Base-by-base conservation (phyloP, 2,329 filamentous ascomycete species). In the Fusarium nurragi region DNA sequence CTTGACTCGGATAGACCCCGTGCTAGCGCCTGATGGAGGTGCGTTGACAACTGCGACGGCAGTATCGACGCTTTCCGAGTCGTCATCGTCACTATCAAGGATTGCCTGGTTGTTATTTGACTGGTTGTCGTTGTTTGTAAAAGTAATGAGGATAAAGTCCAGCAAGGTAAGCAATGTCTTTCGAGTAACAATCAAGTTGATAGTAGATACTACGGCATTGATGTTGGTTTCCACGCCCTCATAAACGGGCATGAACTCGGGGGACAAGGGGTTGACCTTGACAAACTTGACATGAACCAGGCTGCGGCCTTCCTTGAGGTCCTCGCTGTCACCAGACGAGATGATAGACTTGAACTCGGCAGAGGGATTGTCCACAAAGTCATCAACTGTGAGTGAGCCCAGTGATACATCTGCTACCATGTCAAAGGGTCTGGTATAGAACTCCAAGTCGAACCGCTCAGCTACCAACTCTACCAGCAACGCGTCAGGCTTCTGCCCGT, bases 321-420 rank as follows among this genome's bases (percentile, higher is more conserved):
- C 94, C 39, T 89, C 86, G 8, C 80, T 77, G 45, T 90, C 88
- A 0, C 86, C 87, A 1, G 95, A 97, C 0, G 94, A 97, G n/a
- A 99, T 88, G 47, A 99, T 96, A 23, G 94, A 94, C 78, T 95
- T 97, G 82, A 99, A 99, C 72, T 98, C 94, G 9, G 90, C 90
- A 0, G 92, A 81, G 0, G 93, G 89, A 51, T 94, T 90, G 66
- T 95, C 94, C 10, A 99, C 94, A 73, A 98, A 94, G 74, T 99
- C 95, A 72, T 98, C 94, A 4, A 99, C 88, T 1, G 90, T 92
- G 18, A 99, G 82, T 2, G 93, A 94, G 14, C 91, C 91, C 11
- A 99, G 84, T 1, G 93, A 89, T 23, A 99, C 92, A 71, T 97
- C 92, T 2, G 95, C 94, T 23, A 90, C 91, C 89, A 99, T 95